phyloP scores from a whole-genome alignment of 2,329 filamentous ascomycete genomes.

The Apiospora kogelbergensis region DNA sequence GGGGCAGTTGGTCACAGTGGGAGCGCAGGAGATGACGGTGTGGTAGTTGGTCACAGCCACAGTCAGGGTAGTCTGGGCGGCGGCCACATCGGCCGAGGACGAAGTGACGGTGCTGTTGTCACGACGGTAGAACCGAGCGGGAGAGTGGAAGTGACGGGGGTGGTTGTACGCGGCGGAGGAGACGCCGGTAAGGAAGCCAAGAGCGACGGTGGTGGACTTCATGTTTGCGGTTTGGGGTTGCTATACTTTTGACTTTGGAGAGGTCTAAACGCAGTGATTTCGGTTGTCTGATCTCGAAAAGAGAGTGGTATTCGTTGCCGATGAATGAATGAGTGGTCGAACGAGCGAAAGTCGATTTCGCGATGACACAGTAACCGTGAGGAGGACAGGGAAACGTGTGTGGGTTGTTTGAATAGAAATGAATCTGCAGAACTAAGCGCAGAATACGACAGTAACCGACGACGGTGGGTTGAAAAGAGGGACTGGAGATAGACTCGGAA shows the following conservation, averaged over 20 bases:
- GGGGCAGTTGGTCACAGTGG: conserved; percentile 36
- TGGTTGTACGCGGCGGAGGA: conserved; percentile 31
- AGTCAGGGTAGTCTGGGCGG: conserved; percentile 29
- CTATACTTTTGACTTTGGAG: conserved; percentile 3
- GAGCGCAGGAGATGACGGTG: conserved; percentile 33
- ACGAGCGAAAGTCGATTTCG: conserved; percentile 38
- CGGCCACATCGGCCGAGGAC: background rate
- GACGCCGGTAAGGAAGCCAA: conserved; percentile 32
- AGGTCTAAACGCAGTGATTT: conserved; percentile 8
- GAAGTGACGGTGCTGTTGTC: conserved; percentile 26
- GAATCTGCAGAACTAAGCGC: conserved; percentile 27
- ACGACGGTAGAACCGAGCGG: conserved; percentile 20
- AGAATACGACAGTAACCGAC: conserved; percentile 28
- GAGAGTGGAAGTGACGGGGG: conserved; percentile 29
- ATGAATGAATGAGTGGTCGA: conserved; percentile 30
- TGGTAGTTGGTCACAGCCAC: conserved; percentile 30
- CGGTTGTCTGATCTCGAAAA: conserved; percentile 23
- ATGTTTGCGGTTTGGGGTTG: conserved; percentile 23
- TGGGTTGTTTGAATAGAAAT: conserved; percentile 20
- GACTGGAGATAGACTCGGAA: conserved; percentile 33
- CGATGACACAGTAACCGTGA: conserved; percentile 17
- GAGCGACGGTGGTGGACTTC: conserved; percentile 34
- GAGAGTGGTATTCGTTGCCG: conserved; percentile 29
- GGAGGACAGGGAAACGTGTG: conserved; percentile 15
- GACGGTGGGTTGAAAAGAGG: conserved; percentile 27